phyloP scores from a whole-genome alignment of 1,284 basidiomycete genomes.

The Ustilago shanxiensis region DNA sequence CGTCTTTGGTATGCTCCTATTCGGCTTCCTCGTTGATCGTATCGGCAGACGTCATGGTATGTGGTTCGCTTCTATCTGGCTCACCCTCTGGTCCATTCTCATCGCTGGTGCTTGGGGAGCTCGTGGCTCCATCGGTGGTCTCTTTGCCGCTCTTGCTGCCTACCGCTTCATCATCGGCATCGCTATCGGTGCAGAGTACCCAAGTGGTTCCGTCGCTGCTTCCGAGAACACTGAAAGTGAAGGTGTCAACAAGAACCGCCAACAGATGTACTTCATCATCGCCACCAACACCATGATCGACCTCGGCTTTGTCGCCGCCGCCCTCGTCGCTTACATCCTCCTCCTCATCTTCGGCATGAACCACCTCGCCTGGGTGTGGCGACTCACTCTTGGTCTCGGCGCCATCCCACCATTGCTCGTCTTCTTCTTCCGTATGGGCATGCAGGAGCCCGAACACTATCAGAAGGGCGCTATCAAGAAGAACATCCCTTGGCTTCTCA shows the following conservation, averaged over 20 bases:
- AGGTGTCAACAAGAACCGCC: constrained; percentile 80
- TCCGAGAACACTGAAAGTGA: constrained; percentile 85
- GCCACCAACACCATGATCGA: constrained; percentile 80
- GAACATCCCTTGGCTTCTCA: constrained; percentile 80
- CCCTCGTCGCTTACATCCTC: constrained; percentile 81
- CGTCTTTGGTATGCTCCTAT: constrained; percentile 76
- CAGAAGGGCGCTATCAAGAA: constrained; percentile 82
- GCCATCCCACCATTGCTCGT: constrained; percentile 83
- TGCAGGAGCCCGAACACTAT: constrained; percentile 80
- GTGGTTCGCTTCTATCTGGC: constrained; percentile 73
- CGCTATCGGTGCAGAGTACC: constrained; percentile 85
- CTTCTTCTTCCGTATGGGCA: constrained; percentile 86
- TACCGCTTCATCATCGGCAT: constrained; percentile 74
- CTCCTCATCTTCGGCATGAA: constrained; percentile 75
- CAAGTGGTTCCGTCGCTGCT: constrained; percentile 89
- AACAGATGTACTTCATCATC: constrained; percentile 88
- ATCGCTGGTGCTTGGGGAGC: constrained; percentile 85
- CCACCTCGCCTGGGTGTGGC: constrained; percentile 72
- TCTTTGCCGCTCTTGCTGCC: constrained; percentile 82
- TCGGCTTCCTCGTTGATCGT: constrained; percentile 78
- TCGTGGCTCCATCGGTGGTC: constrained; percentile 77
- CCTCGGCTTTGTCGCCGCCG: constrained; percentile 83
- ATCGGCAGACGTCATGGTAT: constrained; percentile 89
- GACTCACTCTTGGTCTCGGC: constrained; percentile 88
- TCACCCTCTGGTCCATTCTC: constrained; percentile 71